Base-by-base conservation (phyloP, 371 early-diverging fungal species). In the Parasitella parasitica region DNA sequence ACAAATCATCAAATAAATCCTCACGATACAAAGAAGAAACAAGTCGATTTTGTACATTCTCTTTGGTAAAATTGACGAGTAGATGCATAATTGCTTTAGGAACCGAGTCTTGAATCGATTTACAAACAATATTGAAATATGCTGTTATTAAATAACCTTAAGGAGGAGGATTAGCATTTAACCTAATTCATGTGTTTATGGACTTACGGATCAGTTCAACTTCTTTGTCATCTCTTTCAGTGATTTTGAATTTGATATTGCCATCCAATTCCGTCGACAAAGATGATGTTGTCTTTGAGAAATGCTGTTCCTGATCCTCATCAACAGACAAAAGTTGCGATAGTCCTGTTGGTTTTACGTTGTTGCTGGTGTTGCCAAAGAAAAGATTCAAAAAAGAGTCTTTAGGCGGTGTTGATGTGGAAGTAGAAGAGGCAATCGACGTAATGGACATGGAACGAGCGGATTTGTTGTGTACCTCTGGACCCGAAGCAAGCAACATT, bases 61-160 rank as follows among this genome's bases (percentile, higher is more conserved):
- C 87, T 61, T 89, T 86, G 15, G 89, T 86, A 66, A 86, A 81
- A 63, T 92, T 90, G 34, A 94, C 92, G 38, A 94, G 71, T 49
- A 92, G 62, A 66, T 91, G 90, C 94, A 97, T 95, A 60, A 95
- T 88, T 0, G 96, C 93, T 70, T 97, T 97, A 11, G 97, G 97
- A 4, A 97, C 94, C 61, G 92, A 73, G 57, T 97, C 96, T 66
- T 92, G 89, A 36, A 95, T 88, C 11, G 88, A 84, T 73, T 91
- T 91, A 62, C 93, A 86, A 8, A 93, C 88, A 64, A 94, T 91
- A 53, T 86, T 81, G 71, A 95, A 94, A 75, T 97, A 94, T n/a
- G 90, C 86, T 4, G 82, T 77, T 41, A 93, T 91, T 55, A 93
- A 75, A 2, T 86, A 85, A 20, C 87, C 88, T 87, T 63, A 1